These are phyloP conservation scores for Amoebophrya sp. DNA, from an alignment of 169 alveolate species.

Conservation along the genomic window DNA sequence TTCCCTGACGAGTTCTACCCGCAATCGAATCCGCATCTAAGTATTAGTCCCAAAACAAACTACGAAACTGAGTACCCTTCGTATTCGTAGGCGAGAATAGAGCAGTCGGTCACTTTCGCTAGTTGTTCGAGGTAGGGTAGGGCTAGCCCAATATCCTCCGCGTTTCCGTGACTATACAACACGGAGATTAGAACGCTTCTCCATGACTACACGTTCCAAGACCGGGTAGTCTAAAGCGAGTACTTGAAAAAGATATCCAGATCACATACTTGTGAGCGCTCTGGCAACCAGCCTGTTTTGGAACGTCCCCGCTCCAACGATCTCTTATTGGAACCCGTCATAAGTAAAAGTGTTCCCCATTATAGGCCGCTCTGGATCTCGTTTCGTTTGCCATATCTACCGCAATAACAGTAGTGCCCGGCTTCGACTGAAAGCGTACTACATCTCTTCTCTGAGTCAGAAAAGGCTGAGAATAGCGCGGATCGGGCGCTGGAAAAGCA, in stretches of 20 bases:
- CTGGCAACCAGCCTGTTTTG: no score
- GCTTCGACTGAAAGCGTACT: not conserved
- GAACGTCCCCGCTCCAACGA: no score
- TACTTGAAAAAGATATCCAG: no score
- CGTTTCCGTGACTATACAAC: not conserved
- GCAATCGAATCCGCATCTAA: not conserved
- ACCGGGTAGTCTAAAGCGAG: no score
- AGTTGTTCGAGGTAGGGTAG: not conserved
- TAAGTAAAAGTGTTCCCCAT: not conserved
- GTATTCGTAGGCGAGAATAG: conserved; percentile 12
- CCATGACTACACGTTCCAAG: no score
- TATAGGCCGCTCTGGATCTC: not conserved
- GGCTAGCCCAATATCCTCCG: conserved; percentile 1
- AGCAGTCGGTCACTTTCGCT: not conserved
- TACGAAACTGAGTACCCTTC: not conserved
- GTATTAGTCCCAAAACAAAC: not conserved
- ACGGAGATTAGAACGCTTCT: no score
- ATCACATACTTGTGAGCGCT: no score
- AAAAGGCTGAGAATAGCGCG: not conserved
- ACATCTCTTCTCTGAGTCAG: not conserved
- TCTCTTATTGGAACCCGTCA: no score
- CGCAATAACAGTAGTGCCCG: not conserved
- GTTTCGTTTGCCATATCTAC: not conserved
- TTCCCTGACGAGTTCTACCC: no score
- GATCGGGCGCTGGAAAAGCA: conserved; percentile 9